Percentiles rank a stretch among this genome's conserved stretches.
Evolutionary conservation across 2,329 filamentous ascomycete species (phyloP).

Genomic region (Xylariales sp.): DNA sequence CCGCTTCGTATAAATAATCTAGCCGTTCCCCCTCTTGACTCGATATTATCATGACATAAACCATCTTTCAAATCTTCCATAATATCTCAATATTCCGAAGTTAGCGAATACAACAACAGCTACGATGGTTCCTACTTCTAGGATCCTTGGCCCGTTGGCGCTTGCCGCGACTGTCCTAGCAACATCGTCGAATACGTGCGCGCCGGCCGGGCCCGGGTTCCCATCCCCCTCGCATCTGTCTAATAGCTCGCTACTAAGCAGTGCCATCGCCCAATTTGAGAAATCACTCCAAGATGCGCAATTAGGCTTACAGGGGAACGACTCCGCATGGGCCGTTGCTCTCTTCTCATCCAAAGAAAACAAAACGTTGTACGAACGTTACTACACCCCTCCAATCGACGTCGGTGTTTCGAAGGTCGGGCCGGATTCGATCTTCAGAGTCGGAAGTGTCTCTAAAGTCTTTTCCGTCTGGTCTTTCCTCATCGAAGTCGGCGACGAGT

Average conservation of each 20-base stretch:
- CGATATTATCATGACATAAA: not conserved
- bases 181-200: slow-evolving; percentile 17
- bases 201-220: slow-evolving; percentile 35
- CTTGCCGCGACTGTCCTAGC: slow-evolving; percentile 11
- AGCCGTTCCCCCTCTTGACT: not conserved
- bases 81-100: no score
- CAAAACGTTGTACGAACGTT: slow-evolving; percentile 44
- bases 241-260: slow-evolving; percentile 15
- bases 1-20: slow-evolving; percentile 10
- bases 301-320: slow-evolving; percentile 30
- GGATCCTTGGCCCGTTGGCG: not conserved
- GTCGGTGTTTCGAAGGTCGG: slow-evolving; percentile 46
- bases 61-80: not conserved
- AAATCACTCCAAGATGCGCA: not conserved
- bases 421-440: slow-evolving; percentile 53
- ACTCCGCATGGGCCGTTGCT: slow-evolving; percentile 46
- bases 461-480: slow-evolving; percentile 57
- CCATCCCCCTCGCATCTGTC: slow-evolving; percentile 31
- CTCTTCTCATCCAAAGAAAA: slow-evolving; percentile 44
- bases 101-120: not conserved
- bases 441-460: slow-evolving; percentile 59
- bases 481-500: slow-evolving; percentile 53
- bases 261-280: slow-evolving; percentile 24
- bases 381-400: slow-evolving; percentile 43
- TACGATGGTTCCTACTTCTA: slow-evolving; percentile 9